Conservation (phyloP, 352 stramenopile genomes). For the Globisporangium carolinianum region DNA sequence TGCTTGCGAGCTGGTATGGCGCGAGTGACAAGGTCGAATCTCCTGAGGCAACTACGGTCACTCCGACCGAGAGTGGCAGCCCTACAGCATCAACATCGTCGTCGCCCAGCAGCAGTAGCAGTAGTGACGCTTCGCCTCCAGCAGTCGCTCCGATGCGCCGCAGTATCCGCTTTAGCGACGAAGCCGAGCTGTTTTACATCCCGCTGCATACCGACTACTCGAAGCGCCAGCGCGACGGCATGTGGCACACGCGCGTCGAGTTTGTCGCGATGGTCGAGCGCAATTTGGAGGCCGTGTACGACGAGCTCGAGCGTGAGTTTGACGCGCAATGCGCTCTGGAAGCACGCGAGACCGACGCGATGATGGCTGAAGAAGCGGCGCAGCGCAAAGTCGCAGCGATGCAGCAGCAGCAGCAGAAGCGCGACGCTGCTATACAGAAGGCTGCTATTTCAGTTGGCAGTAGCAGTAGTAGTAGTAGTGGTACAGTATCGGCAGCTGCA, state of each 20-base stretch:
- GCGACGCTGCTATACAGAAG: slow-evolving; percentile 4
- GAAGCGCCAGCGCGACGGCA: slow-evolving; percentile 78
- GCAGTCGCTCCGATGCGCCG: slow-evolving; percentile 19
- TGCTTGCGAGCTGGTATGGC: slow-evolving; percentile 77
- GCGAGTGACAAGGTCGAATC: slow-evolving; percentile 3
- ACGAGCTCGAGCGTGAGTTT: slow-evolving; percentile 85
- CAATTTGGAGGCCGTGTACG: slow-evolving; percentile 81
- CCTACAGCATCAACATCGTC: not conserved
- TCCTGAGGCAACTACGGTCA: not conserved
- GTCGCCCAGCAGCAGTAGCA: not conserved
- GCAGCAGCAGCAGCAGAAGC: slow-evolving; percentile 13
- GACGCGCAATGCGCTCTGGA: slow-evolving; percentile 62
- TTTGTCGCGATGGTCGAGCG: slow-evolving; percentile 87
- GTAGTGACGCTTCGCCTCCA: slow-evolving; percentile 4
- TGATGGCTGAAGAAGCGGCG: slow-evolving; percentile 55
- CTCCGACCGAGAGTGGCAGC: not conserved
- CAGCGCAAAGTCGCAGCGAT: slow-evolving; percentile 41
- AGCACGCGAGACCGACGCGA: slow-evolving; percentile 60
- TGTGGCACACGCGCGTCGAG: slow-evolving; percentile 80
- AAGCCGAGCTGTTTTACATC: slow-evolving; percentile 85
- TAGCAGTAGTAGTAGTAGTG: slow-evolving; percentile 6
- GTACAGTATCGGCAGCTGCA: slow-evolving; percentile 4
- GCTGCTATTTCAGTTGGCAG: slow-evolving; percentile 11
- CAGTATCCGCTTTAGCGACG: slow-evolving; percentile 59
- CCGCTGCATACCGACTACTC: slow-evolving; percentile 79